Conservation (phyloP, 176 grass and related monocot species). For the Areca catechu region DNA sequence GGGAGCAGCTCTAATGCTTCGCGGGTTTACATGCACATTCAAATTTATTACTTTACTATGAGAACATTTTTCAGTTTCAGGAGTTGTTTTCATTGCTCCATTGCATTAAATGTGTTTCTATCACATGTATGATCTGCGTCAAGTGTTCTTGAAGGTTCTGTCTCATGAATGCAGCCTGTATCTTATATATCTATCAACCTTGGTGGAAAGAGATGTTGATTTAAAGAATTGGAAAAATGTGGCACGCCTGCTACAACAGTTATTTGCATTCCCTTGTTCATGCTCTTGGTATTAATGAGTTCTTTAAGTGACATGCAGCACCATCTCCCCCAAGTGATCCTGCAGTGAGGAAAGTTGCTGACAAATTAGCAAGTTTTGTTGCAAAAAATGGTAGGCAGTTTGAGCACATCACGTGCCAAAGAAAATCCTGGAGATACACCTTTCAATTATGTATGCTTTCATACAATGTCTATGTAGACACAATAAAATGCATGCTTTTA, state of each 20-base stretch:
- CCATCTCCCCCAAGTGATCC: slow-evolving; percentile 75
- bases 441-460: slow-evolving; percentile 53
- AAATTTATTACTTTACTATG: too few species aligned
- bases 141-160: slow-evolving; percentile 38
- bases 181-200: slow-evolving; percentile 40
- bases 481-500: too few species aligned
- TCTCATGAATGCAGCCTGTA: slow-evolving; percentile 46
- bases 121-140: slow-evolving; percentile 7
- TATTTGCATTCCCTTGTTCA: slow-evolving; percentile 67
- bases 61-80: too few species aligned
- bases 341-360: slow-evolving; percentile 85
- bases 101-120: background rate
- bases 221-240: slow-evolving; percentile 67
- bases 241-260: slow-evolving; percentile 56
- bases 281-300: slow-evolving; percentile 63
- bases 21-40: too few species aligned
- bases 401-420: slow-evolving; percentile 87
- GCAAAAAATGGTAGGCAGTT: slow-evolving; percentile 93
- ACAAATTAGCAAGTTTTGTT: slow-evolving; percentile 91
- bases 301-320: slow-evolving; percentile 99
- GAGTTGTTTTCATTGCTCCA: too few species aligned
- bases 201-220: slow-evolving; percentile 53
- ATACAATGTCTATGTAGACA: background rate
- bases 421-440: slow-evolving; percentile 88
- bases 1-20: too few species aligned